Conservation (phyloP, 2,329 filamentous ascomycete genomes). For the Aspergillus novoparasiticus region DNA sequence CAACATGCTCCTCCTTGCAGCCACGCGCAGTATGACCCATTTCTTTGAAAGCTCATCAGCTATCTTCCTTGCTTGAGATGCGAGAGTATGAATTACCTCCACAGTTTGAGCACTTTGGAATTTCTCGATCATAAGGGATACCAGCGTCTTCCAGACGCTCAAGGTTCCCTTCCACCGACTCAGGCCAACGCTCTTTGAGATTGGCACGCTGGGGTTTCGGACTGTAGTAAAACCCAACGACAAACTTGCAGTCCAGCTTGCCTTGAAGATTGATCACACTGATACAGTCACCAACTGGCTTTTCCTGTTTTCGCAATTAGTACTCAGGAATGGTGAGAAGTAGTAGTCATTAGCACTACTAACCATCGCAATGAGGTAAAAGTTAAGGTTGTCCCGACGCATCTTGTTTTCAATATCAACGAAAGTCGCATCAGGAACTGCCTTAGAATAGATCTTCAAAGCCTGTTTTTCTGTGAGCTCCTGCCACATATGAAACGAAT, state of each 20-base stretch:
- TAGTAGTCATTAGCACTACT: conserved; percentile 6
- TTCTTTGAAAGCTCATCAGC: conserved; percentile 32
- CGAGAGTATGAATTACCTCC: conserved; percentile 35
- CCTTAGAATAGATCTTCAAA: conserved; percentile 55
- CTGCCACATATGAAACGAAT: no score
- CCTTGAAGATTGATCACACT: conserved; percentile 58
- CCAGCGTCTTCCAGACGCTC: conserved; percentile 56
- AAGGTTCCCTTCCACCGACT: conserved; percentile 52
- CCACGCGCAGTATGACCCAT: conserved; percentile 50
- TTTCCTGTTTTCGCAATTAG: conserved; percentile 36
- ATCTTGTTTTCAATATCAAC: conserved; percentile 54
- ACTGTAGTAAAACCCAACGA: conserved; percentile 53
- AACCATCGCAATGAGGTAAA: conserved; percentile 58
- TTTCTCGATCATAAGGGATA: conserved; percentile 51
- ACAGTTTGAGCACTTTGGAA: conserved; percentile 56
- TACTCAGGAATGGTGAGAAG: not conserved
- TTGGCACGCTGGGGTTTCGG: conserved; percentile 50
- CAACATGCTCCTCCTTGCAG: conserved; percentile 52
- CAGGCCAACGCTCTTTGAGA: conserved; percentile 53
- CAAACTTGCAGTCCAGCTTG: conserved; percentile 53
- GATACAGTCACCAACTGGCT: conserved; percentile 45
- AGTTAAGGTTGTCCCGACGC: conserved; percentile 48
- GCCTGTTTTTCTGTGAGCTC: conserved; percentile 32
- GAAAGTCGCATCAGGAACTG: conserved; percentile 48
- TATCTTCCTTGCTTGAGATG: not conserved